phyloP scores from a whole-genome alignment of 2,329 filamentous ascomycete genomes.

The Claviceps lovelessii region DNA sequence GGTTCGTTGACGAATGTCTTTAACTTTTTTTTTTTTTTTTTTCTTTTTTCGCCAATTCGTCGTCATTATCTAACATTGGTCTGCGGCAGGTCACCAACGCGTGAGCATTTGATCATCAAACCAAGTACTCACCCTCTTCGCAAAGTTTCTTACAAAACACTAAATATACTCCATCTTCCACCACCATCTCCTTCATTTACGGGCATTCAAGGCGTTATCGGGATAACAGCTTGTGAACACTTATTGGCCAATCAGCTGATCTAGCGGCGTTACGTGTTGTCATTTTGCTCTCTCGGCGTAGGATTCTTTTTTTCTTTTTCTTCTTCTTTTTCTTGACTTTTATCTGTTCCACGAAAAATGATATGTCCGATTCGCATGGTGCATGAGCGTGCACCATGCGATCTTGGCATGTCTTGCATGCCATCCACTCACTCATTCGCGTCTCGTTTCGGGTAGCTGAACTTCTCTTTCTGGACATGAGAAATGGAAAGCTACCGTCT shows the following conservation, averaged over 20 bases:
- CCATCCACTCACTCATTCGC: slow-evolving; percentile 5
- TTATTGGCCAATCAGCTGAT: slow-evolving; percentile 19
- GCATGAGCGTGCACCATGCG: neutral
- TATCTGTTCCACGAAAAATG: neutral
- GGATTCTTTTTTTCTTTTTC: slow-evolving; percentile 8
- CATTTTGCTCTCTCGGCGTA: slow-evolving; percentile 18
- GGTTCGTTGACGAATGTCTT: slow-evolving; percentile 38
- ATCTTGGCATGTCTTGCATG: neutral
- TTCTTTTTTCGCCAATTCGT: neutral
- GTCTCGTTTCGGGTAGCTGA: neutral
- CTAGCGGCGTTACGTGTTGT: slow-evolving; percentile 23
- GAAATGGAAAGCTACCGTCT: neutral
- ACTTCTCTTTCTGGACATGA: slow-evolving; percentile 5
- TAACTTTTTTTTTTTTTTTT: no score
- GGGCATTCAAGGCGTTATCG: slow-evolving; percentile 30
- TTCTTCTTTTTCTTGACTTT: neutral
- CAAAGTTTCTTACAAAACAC: slow-evolving; percentile 6
- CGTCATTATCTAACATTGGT: neutral
- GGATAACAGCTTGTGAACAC: slow-evolving; percentile 25
- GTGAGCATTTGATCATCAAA: slow-evolving; percentile 21
- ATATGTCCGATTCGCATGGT: neutral
- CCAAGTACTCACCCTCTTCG: neutral
- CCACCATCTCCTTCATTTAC: slow-evolving; percentile 13
- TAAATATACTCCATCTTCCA: slow-evolving; percentile 17
- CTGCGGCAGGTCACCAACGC: slow-evolving; percentile 41